Evolutionary conservation across 495 filamentous ascomycete species (phyloP), one percentile per base, ranked within the genome.

Genomic region (Xylaria curta): DNA sequence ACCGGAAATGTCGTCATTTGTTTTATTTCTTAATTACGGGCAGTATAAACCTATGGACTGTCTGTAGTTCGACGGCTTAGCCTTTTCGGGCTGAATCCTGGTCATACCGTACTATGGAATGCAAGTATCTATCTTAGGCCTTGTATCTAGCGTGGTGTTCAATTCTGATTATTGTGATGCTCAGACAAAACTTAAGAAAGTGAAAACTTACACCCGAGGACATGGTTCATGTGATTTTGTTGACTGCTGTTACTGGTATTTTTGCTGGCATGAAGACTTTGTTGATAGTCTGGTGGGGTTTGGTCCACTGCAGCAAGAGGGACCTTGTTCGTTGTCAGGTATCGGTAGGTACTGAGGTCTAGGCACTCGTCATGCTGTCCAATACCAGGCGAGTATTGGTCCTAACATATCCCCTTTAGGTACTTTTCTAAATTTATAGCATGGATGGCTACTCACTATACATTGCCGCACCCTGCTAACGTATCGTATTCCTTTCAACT

Each of bases 351-450:
- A 71, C 62, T 36, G 15, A 26, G 36, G 49, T 58, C 62, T 66
- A 38, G 69, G 69, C 69, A 36, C n/a, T 42, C 10, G 28, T 19
- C 28, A 2, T 38, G 6, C 53, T 51, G 53, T 66, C 69, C 69
- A 71, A 71, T 71, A 49, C 62, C 40, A 58, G 17, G 38, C 65
- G 61, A 60, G 60, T 24, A 66, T 66, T 36, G 19, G 8, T 17
- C 38, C 69, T 42, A 12, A 56, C 51, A 58, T 62, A 42, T 71
- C 69, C 62, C 51, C 38, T 71, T 71, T 66, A n/a, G 69, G 69
- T 28, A 71, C 69, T 71, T 31, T 64, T 42, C 47, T 8, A 19
- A 42, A 36, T 47, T 53, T 21, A 38, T 47, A 31, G 28, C 40
- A 60, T 53, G 42, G 12, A 33, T 7, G 28, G 42, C 38, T 65